A percentile compares a stretch with the other conserved stretches of the same genome.
These are phyloP conservation scores for Quercus ilex DNA, from an alignment of 306 rosid species.

Conservation along the genomic window DNA sequence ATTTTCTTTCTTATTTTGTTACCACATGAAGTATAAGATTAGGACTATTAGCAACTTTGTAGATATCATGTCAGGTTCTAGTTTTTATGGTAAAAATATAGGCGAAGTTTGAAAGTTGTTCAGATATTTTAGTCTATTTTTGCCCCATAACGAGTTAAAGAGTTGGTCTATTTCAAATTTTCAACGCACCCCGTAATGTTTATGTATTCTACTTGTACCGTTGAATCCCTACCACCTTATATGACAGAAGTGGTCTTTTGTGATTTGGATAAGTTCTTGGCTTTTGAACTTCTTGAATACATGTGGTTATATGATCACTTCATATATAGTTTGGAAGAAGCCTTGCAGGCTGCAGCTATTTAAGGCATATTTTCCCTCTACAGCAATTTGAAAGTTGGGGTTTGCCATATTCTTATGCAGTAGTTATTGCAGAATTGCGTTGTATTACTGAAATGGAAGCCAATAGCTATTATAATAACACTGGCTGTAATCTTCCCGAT, in stretches of 20 bases:
- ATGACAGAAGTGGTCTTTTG: neutral
- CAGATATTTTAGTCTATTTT: neutral
- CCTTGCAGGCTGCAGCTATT: neutral
- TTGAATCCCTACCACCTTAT: neutral
- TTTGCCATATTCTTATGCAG: neutral
- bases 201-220: neutral
- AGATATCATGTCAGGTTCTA: neutral
- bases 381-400: neutral
- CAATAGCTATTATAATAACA: neutral
- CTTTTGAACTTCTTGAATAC: neutral
- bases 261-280: neutral
- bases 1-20: neutral
- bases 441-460: neutral
- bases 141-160: neutral
- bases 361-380: neutral
- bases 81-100: neutral
- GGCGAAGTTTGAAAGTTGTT: neutral
- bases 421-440: neutral
- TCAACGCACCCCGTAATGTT: neutral
- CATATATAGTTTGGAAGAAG: neutral
- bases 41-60: neutral
- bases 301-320: neutral
- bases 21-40: neutral
- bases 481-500: no score
- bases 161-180: neutral